Percentiles rank a stretch among this genome's conserved stretches.
These are phyloP conservation scores for Pseudopediastrum boryanum DNA, from an alignment of 139 green algal genomes.

Conservation along the genomic window DNA sequence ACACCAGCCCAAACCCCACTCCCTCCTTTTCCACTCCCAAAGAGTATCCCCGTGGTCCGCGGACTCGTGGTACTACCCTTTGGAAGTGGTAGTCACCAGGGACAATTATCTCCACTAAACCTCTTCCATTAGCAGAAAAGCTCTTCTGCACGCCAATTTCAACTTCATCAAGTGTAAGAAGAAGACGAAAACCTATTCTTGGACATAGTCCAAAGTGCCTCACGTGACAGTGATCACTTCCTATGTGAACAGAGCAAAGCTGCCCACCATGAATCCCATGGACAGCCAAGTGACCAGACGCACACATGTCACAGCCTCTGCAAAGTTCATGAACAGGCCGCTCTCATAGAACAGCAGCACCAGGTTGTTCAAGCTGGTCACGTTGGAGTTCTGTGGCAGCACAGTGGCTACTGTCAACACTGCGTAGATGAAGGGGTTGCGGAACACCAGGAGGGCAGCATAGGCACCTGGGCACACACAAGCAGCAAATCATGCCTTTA, in stretches of 20 bases:
- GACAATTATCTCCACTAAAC: no score
- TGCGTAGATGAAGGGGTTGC: conserved; percentile 70
- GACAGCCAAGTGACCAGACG: conserved; percentile 65
- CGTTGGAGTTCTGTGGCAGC: conserved; percentile 67
- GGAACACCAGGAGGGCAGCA: conserved; percentile 48
- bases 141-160: no score
- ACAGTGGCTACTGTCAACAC: conserved; percentile 55
- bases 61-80: no score
- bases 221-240: background rate
- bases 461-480: conserved; percentile 28
- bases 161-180: no score
- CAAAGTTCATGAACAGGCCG: conserved; percentile 66
- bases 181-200: no score
- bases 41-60: no score
- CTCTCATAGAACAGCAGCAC: conserved; percentile 68
- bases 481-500: background rate
- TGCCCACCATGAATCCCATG: conserved; percentile 49
- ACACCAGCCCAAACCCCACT: no score
- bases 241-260: conserved; percentile 35
- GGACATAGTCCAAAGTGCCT: no score
- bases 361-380: conserved; percentile 67
- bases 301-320: conserved; percentile 67
- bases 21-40: no score
- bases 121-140: no score
- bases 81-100: no score